A percentile compares a stretch with the other conserved stretches of the same genome.
Conservation (phyloP, 2,329 filamentous ascomycete species). For the Emydomyces testavorans region DNA sequence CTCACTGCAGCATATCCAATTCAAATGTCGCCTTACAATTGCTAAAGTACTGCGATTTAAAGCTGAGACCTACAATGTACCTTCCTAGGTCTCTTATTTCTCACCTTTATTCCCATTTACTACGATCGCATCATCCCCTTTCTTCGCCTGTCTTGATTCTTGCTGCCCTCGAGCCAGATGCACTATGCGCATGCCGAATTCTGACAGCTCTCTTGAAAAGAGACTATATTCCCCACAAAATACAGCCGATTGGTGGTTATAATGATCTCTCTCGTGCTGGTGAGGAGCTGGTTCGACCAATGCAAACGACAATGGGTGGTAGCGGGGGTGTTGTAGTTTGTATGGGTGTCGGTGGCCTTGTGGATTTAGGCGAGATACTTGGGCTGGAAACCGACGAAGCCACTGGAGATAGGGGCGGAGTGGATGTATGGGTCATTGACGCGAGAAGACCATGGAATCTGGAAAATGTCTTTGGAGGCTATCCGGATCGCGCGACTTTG, state of each 20-base stretch:
- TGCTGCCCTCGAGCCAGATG: slow-evolving; percentile 86
- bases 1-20: too few species aligned
- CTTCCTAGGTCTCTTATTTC: slow-evolving; percentile 80
- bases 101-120: slow-evolving; percentile 81
- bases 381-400: slow-evolving; percentile 61
- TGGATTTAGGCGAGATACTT: slow-evolving; percentile 71
- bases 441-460: slow-evolving; percentile 89
- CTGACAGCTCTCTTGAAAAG: slow-evolving; percentile 86
- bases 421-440: slow-evolving; percentile 92
- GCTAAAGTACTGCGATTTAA: background rate
- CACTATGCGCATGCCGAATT: slow-evolving; percentile 89
- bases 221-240: slow-evolving; percentile 96
- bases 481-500: slow-evolving; percentile 44
- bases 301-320: slow-evolving; percentile 76
- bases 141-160: slow-evolving; percentile 85
- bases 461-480: slow-evolving; percentile 79
- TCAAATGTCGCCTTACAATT: background rate
- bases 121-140: slow-evolving; percentile 74
- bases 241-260: slow-evolving; percentile 89
- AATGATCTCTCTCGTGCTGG: slow-evolving; percentile 73
- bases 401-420: slow-evolving; percentile 56
- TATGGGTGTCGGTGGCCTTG: slow-evolving; percentile 80
- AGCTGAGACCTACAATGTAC: slow-evolving; percentile 56
- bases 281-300: slow-evolving; percentile 64
- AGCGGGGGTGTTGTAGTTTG: slow-evolving; percentile 83